Base-by-base conservation (phyloP, 176 grass and related monocot genomes). In the Secale cereale region DNA sequence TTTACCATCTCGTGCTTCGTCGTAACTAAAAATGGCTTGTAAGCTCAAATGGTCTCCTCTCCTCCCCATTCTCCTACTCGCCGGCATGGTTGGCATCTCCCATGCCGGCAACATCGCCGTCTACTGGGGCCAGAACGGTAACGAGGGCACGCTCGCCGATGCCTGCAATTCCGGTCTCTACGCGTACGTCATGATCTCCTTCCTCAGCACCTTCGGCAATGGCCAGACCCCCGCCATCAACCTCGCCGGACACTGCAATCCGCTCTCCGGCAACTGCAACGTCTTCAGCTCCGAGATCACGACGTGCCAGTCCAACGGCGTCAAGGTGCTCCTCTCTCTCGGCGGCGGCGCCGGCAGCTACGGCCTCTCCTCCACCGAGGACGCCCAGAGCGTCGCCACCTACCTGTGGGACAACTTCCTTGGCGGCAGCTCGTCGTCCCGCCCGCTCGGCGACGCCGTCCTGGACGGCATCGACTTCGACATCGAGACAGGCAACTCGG, bases 391-490 rank as follows among this genome's bases (percentile, higher is more conserved):
- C 36, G 79, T 94, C 8, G 94, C 94, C 36, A 29, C 30, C 63
- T 97, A 97, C 91, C 87, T 97, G 72, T 91, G 89, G 91, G 48
- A 93, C 79, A 88, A 81, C 74, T 97, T 60, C 70, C 85, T 97
- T 2, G 87, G 89, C 7, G 91, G 91, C 27, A 82, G 28, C 36
- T 79, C 64, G 14, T 5, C 71, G 0, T 79, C 85, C 1, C 85
- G 89, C 0, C 89, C 91, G 12, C 85, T 97, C 32, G 94, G 91
- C 41, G 25, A 35, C 35, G 94, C 94, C 43, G 74, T 91, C 12
- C 94, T 97, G 19, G 91, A 97, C 61, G 94, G 89, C 63, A 45
- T 97, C 62, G 89, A 97, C 82, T 86, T 97, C 76, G 85, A 97
- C 82, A 94, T 91, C 83, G 87, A 91, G 78, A 52, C 2, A 35